Conservation (phyloP, 768 basidiomycete species). For the Omphalotus guepiniiformis region DNA sequence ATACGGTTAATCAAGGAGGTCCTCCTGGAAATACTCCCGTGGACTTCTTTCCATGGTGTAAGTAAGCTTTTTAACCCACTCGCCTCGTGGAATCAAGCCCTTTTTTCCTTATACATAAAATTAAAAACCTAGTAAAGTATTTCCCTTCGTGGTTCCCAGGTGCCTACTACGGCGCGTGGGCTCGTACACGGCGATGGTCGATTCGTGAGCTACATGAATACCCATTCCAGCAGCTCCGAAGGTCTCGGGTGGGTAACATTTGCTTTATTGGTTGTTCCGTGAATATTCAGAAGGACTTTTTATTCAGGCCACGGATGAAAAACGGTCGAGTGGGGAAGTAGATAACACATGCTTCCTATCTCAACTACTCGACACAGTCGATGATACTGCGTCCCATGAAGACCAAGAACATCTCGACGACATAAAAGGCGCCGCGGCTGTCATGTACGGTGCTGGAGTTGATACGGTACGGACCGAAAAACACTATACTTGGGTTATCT, state of each 20-base stretch:
- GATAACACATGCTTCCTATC: constrained; percentile 21
- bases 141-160: constrained; percentile 33
- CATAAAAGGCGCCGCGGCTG: constrained; percentile 17
- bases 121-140: constrained; percentile 21
- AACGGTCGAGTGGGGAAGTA: too few relatives aligned
- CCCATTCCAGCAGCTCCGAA: constrained; percentile 27
- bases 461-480: constrained; percentile 39
- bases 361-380: constrained; percentile 14
- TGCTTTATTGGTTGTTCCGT: too few relatives aligned
- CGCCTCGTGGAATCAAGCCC: not conserved
- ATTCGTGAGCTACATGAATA: constrained; percentile 22
- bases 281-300: constrained; percentile 15
- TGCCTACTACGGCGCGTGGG: constrained; percentile 16
- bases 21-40: constrained; percentile 13
- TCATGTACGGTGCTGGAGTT: constrained; percentile 26
- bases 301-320: constrained; percentile 23
- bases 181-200: constrained; percentile 13
- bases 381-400: too few relatives aligned
- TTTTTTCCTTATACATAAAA: too few relatives aligned
- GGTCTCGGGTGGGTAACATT: constrained; percentile 30
- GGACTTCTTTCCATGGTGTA: constrained; percentile 24
- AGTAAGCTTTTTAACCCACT: constrained; percentile 3
- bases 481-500: too few relatives aligned
- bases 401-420: constrained; percentile 14
- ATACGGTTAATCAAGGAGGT: constrained; percentile 13